A percentile compares a stretch with the other conserved stretches of the same genome.
phyloP scores from a whole-genome alignment of 106 monocot species.

The Allium cepa region DNA sequence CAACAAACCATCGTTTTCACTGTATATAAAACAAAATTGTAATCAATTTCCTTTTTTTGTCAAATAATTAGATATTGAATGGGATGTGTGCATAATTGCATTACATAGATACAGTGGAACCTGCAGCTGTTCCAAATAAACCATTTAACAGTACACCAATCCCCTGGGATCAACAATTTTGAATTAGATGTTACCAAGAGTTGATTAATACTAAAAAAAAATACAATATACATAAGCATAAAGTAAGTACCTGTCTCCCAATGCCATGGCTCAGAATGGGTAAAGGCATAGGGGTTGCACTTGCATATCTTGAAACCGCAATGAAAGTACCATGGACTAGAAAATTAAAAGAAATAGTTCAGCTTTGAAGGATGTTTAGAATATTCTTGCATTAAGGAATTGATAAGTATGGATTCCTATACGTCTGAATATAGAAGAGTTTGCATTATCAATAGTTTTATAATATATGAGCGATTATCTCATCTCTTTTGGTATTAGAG shows the following conservation, averaged over 20 bases:
- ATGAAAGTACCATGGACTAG: slow-evolving; percentile 87
- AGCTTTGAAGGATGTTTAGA: too few species aligned
- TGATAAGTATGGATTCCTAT: too few species aligned
- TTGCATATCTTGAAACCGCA: slow-evolving; percentile 85
- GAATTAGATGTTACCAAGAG: too few species aligned
- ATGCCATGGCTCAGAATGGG: slow-evolving; percentile 87
- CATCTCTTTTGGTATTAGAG: too few species aligned
- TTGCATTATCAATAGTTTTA: too few species aligned
- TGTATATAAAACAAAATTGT: slow-evolving; percentile 7
- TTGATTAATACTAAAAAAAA: background rate
- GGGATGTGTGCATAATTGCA: background rate
- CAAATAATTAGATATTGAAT: too few species aligned
- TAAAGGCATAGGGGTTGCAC: slow-evolving; percentile 85
- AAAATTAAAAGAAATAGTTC: background rate
- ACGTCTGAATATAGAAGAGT: too few species aligned
- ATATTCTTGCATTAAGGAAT: too few species aligned
- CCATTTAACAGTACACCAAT: slow-evolving; percentile 95
- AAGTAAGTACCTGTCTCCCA: slow-evolving; percentile 73
- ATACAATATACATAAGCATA: background rate
- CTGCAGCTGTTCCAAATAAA: slow-evolving; percentile 78
- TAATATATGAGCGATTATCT: too few species aligned
- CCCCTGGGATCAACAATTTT: slow-evolving; percentile 18
- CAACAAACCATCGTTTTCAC: slow-evolving; percentile 95
- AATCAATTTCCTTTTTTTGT: too few species aligned
- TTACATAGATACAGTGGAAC: slow-evolving; percentile 94